A percentile compares a stretch with the other conserved stretches of the same genome.
phyloP scores from a whole-genome alignment of 331 rosid genomes.

The Quercus tomentella region DNA sequence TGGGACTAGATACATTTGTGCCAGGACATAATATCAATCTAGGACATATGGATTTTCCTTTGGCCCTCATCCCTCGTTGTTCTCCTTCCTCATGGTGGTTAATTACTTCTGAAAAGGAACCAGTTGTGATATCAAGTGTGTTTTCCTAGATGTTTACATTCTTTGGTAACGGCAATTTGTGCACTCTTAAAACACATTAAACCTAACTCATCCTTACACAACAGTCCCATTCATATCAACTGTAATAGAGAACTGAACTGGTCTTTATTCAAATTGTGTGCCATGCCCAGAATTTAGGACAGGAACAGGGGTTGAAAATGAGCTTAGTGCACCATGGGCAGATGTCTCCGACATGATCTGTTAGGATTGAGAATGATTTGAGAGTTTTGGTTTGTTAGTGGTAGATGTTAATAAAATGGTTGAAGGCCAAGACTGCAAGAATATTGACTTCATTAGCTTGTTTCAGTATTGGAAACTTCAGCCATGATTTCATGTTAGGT shows the following conservation, averaged over 20 bases:
- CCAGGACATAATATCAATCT: not conserved
- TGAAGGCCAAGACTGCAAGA: not conserved
- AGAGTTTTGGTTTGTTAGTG: not conserved
- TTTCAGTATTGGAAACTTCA: not conserved
- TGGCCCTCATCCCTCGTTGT: not conserved
- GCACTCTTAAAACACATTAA: not conserved
- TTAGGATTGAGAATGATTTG: not conserved
- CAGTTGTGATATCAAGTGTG: not conserved
- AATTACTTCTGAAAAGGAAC: not conserved
- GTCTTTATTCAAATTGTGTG: not conserved
- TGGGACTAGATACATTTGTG: not conserved
- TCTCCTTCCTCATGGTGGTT: not conserved
- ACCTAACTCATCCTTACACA: not conserved
- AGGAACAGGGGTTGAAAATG: not conserved
- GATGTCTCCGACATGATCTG: not conserved
- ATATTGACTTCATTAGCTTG: not conserved
- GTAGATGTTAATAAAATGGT: not conserved
- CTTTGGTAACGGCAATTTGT: not conserved
- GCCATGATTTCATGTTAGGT: not conserved
- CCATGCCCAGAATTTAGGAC: not conserved
- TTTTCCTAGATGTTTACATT: not conserved
- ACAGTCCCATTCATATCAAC: not conserved
- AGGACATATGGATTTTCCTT: not conserved
- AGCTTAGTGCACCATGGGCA: not conserved
- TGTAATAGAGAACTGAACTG: not conserved